These are phyloP conservation scores for Yarrowia phangngaensis DNA, from an alignment of 805 yeast species.

Conservation along the genomic window DNA sequence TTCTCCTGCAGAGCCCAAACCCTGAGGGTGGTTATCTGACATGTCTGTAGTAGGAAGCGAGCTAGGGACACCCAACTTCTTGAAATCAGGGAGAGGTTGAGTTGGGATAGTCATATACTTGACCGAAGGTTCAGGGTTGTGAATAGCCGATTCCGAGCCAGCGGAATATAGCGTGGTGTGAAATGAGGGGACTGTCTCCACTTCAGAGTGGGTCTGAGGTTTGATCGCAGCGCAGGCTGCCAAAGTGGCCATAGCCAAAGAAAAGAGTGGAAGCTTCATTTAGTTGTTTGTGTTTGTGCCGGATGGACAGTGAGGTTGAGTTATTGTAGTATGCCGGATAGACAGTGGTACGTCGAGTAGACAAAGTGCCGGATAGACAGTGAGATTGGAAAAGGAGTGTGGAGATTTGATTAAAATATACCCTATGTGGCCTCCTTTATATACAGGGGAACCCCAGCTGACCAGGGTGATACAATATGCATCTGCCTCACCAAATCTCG, in stretches of 20 bases:
- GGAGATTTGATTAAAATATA: too few species aligned
- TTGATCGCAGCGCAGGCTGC: conserved; percentile 6
- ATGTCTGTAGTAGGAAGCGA: too few species aligned
- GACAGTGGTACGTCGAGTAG: too few species aligned
- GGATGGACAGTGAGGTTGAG: conserved; percentile 14
- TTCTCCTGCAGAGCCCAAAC: too few species aligned
- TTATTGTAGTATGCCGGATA: too few species aligned
- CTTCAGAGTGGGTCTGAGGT: conserved; percentile 15
- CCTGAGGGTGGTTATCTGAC: too few species aligned
- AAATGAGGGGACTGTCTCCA: conserved; percentile 9
- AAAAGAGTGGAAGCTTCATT: conserved; percentile 8
- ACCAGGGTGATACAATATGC: background rate
- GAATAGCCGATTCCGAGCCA: background rate
- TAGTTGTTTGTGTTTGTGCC: background rate
- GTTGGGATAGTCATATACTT: conserved; percentile 17
- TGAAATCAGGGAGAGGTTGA: conserved; percentile 19
- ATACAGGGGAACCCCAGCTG: too few species aligned
- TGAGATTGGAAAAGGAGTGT: too few species aligned
- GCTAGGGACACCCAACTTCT: conserved; percentile 8
- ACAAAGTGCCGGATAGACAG: conserved; percentile 10
- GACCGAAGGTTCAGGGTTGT: background rate
- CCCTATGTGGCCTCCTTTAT: too few species aligned
- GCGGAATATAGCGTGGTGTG: background rate
- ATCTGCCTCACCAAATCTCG: conserved; percentile 8
- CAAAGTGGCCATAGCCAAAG: conserved; percentile 1